Percentiles rank a stretch among this genome's conserved stretches.
phyloP scores from a whole-genome alignment of 305 asterid species.

The Euphrasia arctica region DNA sequence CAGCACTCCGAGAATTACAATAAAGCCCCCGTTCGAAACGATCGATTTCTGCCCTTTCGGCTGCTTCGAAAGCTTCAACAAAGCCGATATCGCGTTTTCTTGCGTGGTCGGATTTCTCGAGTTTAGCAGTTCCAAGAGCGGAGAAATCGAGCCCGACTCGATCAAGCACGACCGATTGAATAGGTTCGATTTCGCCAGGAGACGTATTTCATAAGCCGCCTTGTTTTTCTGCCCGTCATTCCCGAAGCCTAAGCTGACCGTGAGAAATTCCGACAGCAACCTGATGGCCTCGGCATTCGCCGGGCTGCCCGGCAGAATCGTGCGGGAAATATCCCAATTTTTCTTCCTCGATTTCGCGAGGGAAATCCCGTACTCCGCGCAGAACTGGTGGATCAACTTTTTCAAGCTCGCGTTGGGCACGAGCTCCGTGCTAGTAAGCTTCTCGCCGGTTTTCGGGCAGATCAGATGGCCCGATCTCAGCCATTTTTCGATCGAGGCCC shows the following conservation, averaged over 20 bases:
- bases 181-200: slow-evolving; percentile 62
- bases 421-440: slow-evolving; percentile 42
- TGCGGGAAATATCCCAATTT: slow-evolving; percentile 51
- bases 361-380: slow-evolving; percentile 59
- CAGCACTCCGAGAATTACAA: slow-evolving; percentile 38
- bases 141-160: slow-evolving; percentile 47
- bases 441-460: slow-evolving; percentile 76
- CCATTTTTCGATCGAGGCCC: slow-evolving; percentile 72
- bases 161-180: slow-evolving; percentile 56
- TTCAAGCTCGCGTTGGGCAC: slow-evolving; percentile 53
- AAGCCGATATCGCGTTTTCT: slow-evolving; percentile 58
- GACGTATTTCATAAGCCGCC: slow-evolving; percentile 65
- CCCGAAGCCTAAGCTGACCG: slow-evolving; percentile 45
- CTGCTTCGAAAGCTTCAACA: slow-evolving; percentile 69
- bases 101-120: slow-evolving; percentile 43
- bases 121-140: slow-evolving; percentile 40
- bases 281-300: slow-evolving; percentile 53
- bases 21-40: slow-evolving; percentile 45
- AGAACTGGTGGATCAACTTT: slow-evolving; percentile 63
- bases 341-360: slow-evolving; percentile 47
- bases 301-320: slow-evolving; percentile 59
- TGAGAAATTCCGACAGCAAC: slow-evolving; percentile 45
- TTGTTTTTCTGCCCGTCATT: slow-evolving; percentile 46
- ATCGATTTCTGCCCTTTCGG: slow-evolving; percentile 55
- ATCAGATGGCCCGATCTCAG: slow-evolving; percentile 58